Evolutionary conservation across 139 green algal genomes (phyloP), one percentile per base, ranked within the genome.

Genomic region (Eudorina sp.): DNA sequence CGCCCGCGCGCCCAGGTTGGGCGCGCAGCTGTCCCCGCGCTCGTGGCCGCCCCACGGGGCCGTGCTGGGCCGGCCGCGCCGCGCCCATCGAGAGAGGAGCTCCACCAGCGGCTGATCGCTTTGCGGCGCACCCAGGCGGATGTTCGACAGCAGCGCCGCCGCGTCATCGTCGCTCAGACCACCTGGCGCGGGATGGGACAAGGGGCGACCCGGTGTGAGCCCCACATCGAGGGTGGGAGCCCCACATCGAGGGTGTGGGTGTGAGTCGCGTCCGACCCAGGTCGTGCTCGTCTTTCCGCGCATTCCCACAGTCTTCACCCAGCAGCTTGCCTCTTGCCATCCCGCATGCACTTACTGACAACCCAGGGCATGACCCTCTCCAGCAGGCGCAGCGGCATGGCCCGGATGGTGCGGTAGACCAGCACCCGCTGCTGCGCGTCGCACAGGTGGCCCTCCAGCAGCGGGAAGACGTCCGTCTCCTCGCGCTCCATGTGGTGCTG

Each of bases 281-380:
- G n/a, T n/a, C n/a, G n/a, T n/a, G n/a, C n/a, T n/a, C n/a, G n/a
- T n/a, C n/a, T n/a, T n/a, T n/a, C n/a, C n/a, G n/a, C n/a, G n/a
- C n/a, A n/a, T n/a, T n/a, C n/a, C n/a, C n/a, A n/a, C n/a, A n/a
- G n/a, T n/a, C n/a, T n/a, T n/a, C n/a, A n/a, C n/a, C n/a, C n/a
- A n/a, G n/a, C n/a, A n/a, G n/a, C n/a, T n/a, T n/a, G n/a, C n/a
- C n/a, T n/a, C n/a, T n/a, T n/a, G n/a, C n/a, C n/a, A n/a, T n/a
- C n/a, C 29, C 2, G 48, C 29, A 1, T 45, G 25, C 4, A 68
- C 85, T 89, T 76, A 96, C 94, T 90, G 36, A 95, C 91, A 27
- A 99, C 86, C 96, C 97, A 99, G 11, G 97, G 97, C 92, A 99
- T 95, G 25, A 99, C 95, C 5, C 95, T 90, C 91, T 99, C 96